These are phyloP conservation scores for Chlorociboria aeruginascens DNA, from an alignment of 495 filamentous ascomycete genomes.

Conservation along the genomic window DNA sequence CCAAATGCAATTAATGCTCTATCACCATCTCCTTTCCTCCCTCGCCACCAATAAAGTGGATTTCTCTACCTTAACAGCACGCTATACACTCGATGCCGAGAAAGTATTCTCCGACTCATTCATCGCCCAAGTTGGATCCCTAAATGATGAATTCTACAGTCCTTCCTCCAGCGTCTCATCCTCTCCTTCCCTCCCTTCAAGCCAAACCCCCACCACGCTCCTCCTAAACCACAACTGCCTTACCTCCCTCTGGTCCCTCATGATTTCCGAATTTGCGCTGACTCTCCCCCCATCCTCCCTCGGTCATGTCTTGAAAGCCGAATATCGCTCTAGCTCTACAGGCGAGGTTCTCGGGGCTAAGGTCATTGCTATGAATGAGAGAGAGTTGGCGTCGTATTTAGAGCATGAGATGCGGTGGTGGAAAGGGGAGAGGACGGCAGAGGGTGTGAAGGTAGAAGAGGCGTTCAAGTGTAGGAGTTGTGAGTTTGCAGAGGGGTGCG, in stretches of 20 bases:
- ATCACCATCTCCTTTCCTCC: conserved; percentile 71
- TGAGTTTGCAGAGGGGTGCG: conserved; percentile 41
- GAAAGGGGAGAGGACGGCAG: conserved; percentile 61
- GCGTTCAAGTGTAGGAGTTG: conserved; percentile 72
- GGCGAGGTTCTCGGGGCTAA: conserved; percentile 53
- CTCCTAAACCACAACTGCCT: conserved; percentile 50
- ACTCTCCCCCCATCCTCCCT: conserved; percentile 41
- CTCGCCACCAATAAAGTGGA: conserved; percentile 62
- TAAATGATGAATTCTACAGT: conserved; percentile 42
- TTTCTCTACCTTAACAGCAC: conserved; percentile 49
- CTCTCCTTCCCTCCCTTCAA: neutral
- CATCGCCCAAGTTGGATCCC: conserved; percentile 59
- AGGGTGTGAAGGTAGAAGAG: conserved; percentile 80
- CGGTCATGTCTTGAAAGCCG: conserved; percentile 48
- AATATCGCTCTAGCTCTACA: conserved; percentile 41
- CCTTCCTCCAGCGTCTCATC: too few relatives aligned
- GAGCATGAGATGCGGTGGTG: conserved; percentile 70
- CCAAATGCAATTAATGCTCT: conserved; percentile 78
- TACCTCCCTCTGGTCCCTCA: conserved; percentile 47
- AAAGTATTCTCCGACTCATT: conserved; percentile 66
- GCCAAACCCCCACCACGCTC: conserved; percentile 28
- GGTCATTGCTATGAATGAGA: conserved; percentile 56
- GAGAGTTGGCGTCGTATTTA: conserved; percentile 50
- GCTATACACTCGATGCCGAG: conserved; percentile 54
- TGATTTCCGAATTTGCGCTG: conserved; percentile 46